A percentile compares a stretch with the other conserved stretches of the same genome.
Evolutionary conservation across 2,329 filamentous ascomycete genomes (phyloP).

Genomic region (Dactylellina parvicollis): DNA sequence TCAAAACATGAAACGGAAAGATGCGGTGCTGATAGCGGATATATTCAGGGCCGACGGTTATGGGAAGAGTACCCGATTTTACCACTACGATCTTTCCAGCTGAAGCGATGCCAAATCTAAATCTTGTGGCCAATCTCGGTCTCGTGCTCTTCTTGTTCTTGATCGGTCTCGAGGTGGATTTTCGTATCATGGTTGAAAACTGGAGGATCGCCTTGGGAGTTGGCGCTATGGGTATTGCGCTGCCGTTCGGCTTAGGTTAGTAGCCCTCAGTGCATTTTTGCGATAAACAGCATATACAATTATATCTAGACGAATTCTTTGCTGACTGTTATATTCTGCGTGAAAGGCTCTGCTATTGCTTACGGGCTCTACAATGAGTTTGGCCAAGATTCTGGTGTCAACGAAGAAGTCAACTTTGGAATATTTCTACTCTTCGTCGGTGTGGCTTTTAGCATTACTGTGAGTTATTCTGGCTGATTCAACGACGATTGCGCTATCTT

Average conservation of each 20-base stretch:
- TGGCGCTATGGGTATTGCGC: constrained; percentile 78
- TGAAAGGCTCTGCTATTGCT: constrained; percentile 69
- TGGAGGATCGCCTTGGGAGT: constrained; percentile 83
- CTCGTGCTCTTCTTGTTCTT: constrained; percentile 86
- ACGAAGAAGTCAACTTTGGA: constrained; percentile 64
- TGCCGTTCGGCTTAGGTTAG: constrained; percentile 83
- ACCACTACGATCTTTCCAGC: constrained; percentile 77
- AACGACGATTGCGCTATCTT: too few relatives aligned
- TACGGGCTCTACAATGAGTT: constrained; percentile 84
- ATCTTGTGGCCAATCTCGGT: constrained; percentile 82
- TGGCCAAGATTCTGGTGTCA: constrained; percentile 63
- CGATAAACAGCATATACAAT: background rate
- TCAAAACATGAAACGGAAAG: background rate
- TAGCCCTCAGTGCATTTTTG: too few relatives aligned
- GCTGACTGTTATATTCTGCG: background rate
- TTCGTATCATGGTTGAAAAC: constrained; percentile 79
- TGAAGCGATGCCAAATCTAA: constrained; percentile 77
- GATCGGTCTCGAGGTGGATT: constrained; percentile 85
- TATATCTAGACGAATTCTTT: background rate
- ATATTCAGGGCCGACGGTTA: constrained; percentile 77
- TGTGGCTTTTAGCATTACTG: constrained; percentile 91
- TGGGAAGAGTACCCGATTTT: constrained; percentile 86
- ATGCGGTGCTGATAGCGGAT: background rate
- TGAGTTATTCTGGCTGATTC: constrained; percentile 57
- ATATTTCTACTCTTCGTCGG: constrained; percentile 78